phyloP scores from a whole-genome alignment of 2,329 filamentous ascomycete genomes.

The Alternaria triticimaculans region DNA sequence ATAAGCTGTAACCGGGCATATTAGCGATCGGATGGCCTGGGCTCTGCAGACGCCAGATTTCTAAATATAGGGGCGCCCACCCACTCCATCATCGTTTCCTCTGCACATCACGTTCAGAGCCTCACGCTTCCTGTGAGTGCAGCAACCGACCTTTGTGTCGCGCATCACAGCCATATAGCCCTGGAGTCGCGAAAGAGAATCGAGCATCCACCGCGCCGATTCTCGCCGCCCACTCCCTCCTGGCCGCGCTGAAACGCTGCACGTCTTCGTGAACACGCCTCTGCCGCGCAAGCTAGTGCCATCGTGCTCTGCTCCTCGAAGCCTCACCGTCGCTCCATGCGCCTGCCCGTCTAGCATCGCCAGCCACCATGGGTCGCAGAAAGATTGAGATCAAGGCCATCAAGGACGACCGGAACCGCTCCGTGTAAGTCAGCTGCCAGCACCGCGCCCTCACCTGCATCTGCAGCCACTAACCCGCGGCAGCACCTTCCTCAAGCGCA shows the following conservation, averaged over 20 bases:
- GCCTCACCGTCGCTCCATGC: conserved; percentile 32
- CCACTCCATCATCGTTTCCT: conserved; percentile 31
- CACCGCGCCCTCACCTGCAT: conserved; percentile 20
- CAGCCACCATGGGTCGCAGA: conserved; percentile 80
- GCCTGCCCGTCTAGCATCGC: conserved; percentile 31
- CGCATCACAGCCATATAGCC: conserved; percentile 37
- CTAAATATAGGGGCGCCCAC: conserved; percentile 37
- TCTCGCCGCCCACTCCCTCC: conserved; percentile 24
- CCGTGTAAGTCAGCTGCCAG: conserved; percentile 72
- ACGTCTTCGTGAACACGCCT: conserved; percentile 26
- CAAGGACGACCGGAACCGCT: conserved; percentile 97
- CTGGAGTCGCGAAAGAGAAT: conserved; percentile 21
- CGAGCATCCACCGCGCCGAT: conserved; percentile 26
- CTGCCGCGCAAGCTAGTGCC: conserved; percentile 32
- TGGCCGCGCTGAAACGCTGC: conserved; percentile 32
- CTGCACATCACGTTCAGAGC: conserved; percentile 40
- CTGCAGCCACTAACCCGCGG: conserved; percentile 29
- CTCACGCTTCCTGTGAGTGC: conserved; percentile 25
- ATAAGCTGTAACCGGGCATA: conserved; percentile 18
- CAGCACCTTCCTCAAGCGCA: conserved; percentile 97
- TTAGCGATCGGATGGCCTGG: conserved; percentile 32
- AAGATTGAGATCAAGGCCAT: conserved; percentile 99
- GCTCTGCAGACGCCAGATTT: conserved; percentile 28
- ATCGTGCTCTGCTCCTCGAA: conserved; percentile 32
- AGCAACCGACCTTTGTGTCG: conserved; percentile 24